These are phyloP conservation scores for Odontarrhena argentea DNA, from an alignment of 345 rosid genomes.

Conservation along the genomic window DNA sequence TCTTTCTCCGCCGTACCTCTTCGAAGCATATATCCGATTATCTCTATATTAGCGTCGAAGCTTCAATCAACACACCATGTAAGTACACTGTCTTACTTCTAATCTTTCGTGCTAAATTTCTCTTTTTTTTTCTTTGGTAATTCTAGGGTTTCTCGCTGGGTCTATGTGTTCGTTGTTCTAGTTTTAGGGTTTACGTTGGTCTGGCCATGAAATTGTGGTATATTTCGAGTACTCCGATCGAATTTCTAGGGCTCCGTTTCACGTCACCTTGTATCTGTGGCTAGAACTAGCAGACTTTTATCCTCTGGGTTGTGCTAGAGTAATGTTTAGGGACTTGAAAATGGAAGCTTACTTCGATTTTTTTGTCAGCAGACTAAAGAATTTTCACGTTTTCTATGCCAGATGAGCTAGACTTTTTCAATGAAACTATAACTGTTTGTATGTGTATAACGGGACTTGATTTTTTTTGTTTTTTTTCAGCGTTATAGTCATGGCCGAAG, in stretches of 20 bases:
- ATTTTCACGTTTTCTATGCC: background rate
- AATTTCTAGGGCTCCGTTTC: background rate
- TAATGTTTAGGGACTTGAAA: background rate
- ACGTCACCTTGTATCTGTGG: background rate
- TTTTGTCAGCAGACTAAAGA: background rate
- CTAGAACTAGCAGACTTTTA: background rate
- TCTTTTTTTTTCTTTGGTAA: conserved; percentile 1
- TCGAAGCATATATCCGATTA: background rate
- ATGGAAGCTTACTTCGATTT: background rate
- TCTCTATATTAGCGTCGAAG: conserved; percentile 6
- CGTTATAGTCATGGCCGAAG: conserved; percentile 42
- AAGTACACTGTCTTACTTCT: background rate
- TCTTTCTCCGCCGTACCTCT: conserved; percentile 34
- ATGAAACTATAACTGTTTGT: background rate
- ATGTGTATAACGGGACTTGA: background rate
- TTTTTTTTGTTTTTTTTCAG: background rate
- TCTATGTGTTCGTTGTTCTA: background rate
- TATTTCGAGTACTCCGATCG: background rate
- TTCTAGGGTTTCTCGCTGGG: conserved; percentile 34
- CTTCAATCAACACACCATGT: conserved; percentile 1
- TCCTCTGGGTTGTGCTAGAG: background rate
- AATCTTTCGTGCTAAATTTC: background rate
- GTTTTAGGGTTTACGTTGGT: conserved; percentile 3
- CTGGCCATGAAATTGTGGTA: background rate
- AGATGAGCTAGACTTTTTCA: background rate